Evolutionary conservation across 352 stramenopile species (phyloP).

Genomic region (Pythium rhizo-oryzae): DNA sequence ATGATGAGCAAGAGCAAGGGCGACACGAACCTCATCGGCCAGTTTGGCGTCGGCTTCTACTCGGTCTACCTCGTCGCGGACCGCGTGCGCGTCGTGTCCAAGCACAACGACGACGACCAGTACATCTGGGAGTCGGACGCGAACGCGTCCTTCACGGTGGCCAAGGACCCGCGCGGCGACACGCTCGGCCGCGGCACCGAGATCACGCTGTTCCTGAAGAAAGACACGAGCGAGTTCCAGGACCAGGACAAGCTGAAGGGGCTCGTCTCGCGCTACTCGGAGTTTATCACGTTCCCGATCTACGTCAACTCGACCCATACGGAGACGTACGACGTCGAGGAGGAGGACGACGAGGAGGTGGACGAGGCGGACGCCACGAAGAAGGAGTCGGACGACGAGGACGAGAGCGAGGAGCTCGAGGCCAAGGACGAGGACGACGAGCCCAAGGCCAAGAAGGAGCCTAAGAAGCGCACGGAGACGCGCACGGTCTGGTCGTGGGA

Average conservation of each 20-base stretch:
- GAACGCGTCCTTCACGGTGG: conserved; percentile 96
- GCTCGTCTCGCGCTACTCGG: conserved; percentile 97
- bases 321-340: conserved; percentile 84
- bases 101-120: conserved; percentile 97
- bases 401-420: conserved; percentile 70
- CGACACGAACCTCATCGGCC: conserved; percentile 97
- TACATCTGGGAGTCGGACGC: conserved; percentile 99
- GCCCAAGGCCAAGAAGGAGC: conserved; percentile 71
- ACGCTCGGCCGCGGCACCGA: conserved; percentile 96
- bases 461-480: conserved; percentile 92
- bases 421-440: conserved; percentile 73
- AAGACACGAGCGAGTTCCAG: conserved; percentile 97
- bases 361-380: conserved; percentile 70
- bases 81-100: conserved; percentile 95
- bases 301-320: conserved; percentile 95
- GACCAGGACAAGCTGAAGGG: conserved; percentile 94
- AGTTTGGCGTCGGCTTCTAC: conserved; percentile 99
- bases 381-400: conserved; percentile 62
- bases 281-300: conserved; percentile 99
- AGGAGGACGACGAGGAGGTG: conserved; percentile 69
- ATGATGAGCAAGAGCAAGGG: conserved; percentile 85
- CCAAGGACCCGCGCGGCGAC: conserved; percentile 95
- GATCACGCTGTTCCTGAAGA: conserved; percentile 99
- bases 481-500: conserved; percentile 96
- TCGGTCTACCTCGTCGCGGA: conserved; percentile 98